Evolutionary conservation across 2,329 filamentous ascomycete species (phyloP).

Genomic region (Onygenales sp.): DNA sequence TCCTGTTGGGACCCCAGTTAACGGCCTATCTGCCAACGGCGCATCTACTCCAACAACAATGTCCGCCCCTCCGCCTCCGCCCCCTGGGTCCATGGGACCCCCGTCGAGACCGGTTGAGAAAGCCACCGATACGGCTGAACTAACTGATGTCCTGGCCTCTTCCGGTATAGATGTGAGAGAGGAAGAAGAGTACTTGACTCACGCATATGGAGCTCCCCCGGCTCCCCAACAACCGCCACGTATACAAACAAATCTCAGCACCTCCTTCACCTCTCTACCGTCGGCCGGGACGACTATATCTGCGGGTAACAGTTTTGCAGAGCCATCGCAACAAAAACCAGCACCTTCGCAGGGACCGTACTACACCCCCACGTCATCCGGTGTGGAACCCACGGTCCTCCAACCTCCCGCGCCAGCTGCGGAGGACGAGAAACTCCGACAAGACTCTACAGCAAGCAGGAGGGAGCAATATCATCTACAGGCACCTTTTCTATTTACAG

Average conservation of each 20-base stretch:
- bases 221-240: conserved; percentile 32
- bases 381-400: conserved; percentile 24
- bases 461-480: conserved; percentile 60
- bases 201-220: conserved; percentile 40
- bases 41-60: conserved; percentile 39
- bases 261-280: conserved; percentile 30
- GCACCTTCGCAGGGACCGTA: conserved; percentile 49
- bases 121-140: conserved; percentile 53
- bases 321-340: conserved; percentile 41
- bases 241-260: conserved; percentile 34
- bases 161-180: conserved; percentile 81
- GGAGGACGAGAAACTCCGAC: conserved; percentile 48
- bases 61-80: conserved; percentile 23
- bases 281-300: conserved; percentile 31
- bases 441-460: conserved; percentile 55
- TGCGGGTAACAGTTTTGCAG: conserved; percentile 41
- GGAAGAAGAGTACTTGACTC: conserved; percentile 73
- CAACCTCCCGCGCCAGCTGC: conserved; percentile 7
- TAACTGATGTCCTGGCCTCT: conserved; percentile 72
- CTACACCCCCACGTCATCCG: conserved; percentile 50
- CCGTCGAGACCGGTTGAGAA: conserved; percentile 49
- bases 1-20: conserved; percentile 16
- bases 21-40: conserved; percentile 35
- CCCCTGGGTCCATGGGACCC: conserved; percentile 49
- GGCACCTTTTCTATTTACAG: conserved; percentile 63